A percentile compares a stretch with the other conserved stretches of the same genome.
Conservation (phyloP, 305 asterid genomes). For the Fraxinus paxiana region DNA sequence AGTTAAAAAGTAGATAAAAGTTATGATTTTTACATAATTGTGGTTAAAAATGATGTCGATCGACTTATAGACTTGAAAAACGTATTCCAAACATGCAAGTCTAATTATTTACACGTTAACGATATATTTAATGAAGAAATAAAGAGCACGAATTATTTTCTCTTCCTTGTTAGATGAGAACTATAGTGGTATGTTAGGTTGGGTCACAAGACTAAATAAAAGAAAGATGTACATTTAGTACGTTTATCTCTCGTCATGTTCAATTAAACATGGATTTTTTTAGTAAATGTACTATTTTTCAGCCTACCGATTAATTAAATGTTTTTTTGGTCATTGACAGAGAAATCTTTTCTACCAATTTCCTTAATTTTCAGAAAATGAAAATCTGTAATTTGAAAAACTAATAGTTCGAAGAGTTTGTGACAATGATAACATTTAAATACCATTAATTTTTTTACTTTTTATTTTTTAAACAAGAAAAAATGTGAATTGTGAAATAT, state of each 20-base stretch:
- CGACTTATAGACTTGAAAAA: not conserved
- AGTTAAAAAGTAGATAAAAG: too few relatives aligned
- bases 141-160: not conserved
- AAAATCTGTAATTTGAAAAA: not conserved
- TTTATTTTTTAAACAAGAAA: not conserved
- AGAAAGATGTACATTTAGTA: not conserved
- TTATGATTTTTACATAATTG: too few relatives aligned
- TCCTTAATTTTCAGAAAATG: not conserved
- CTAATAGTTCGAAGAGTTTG: not conserved
- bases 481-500: not conserved
- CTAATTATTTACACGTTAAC: not conserved
- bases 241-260: not conserved
- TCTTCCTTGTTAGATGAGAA: not conserved
- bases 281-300: not conserved
- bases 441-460: not conserved
- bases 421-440: not conserved
- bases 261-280: not conserved
- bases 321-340: not conserved
- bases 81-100: not conserved
- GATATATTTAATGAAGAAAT: not conserved
- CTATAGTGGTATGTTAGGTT: not conserved
- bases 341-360: not conserved
- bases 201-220: not conserved
- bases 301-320: not conserved
- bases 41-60: not conserved